These are phyloP conservation scores for Carex scoparia DNA, from an alignment of 176 grass and related monocot species.

Conservation along the genomic window DNA sequence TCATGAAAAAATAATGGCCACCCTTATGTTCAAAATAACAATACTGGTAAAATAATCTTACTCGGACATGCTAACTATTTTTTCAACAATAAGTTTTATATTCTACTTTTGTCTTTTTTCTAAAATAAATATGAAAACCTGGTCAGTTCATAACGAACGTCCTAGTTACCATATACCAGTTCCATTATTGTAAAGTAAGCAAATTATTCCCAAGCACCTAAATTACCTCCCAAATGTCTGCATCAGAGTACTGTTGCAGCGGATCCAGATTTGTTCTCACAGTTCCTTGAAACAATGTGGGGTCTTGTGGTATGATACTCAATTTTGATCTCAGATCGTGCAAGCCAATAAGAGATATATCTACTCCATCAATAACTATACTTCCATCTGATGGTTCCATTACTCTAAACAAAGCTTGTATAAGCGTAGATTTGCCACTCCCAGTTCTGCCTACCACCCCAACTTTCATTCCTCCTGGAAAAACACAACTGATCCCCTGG, in stretches of 20 bases:
- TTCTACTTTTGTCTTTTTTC: not conserved
- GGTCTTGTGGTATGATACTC: conserved; percentile 89
- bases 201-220: not conserved
- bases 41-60: not conserved
- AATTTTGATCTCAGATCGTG: conserved; percentile 75
- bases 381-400: conserved; percentile 66
- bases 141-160: not conserved
- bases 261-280: conserved; percentile 77
- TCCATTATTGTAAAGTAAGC: not conserved
- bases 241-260: conserved; percentile 51
- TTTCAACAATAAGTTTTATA: not conserved
- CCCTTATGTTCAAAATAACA: not conserved
- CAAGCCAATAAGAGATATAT: conserved; percentile 72
- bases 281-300: conserved; percentile 84
- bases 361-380: conserved; percentile 63
- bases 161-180: not conserved
- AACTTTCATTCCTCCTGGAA: conserved; percentile 83
- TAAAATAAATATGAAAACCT: not conserved
- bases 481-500: conserved; percentile 73
- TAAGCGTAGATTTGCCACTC: conserved; percentile 94
- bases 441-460: conserved; percentile 86
- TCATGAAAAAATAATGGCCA: not conserved
- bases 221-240: conserved; percentile 81
- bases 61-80: not conserved
- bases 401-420: conserved; percentile 82